phyloP scores from a whole-genome alignment of 139 green algal species.

The Chlorella sp. region DNA sequence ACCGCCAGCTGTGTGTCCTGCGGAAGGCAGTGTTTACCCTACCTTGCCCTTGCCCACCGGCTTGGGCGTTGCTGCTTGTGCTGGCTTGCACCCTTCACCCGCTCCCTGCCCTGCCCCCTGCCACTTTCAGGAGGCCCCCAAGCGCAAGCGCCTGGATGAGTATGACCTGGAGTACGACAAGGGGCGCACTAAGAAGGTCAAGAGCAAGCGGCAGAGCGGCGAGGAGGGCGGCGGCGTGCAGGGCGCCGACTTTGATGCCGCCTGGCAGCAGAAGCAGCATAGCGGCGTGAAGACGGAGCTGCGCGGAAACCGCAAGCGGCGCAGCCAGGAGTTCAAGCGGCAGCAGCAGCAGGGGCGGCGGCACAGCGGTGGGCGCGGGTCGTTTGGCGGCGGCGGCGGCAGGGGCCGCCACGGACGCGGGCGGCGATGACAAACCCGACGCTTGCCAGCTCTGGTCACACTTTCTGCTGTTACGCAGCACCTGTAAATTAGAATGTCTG shows the following conservation, averaged over 20 bases:
- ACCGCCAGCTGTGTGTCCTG: too few species aligned
- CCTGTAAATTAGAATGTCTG: too few species aligned
- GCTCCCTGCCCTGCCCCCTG: too few species aligned
- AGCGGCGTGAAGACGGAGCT: slow-evolving; percentile 26
- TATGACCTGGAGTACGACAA: slow-evolving; percentile 65
- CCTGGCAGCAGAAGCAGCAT: slow-evolving; percentile 34
- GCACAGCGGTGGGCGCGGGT: background rate
- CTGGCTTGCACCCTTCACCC: background rate
- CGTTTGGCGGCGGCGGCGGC: background rate
- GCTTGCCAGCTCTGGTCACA: too few species aligned
- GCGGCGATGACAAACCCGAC: too few species aligned
- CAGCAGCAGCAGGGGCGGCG: slow-evolving; percentile 11
- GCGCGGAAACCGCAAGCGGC: slow-evolving; percentile 24
- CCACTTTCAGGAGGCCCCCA: background rate
- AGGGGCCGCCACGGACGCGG: too few species aligned
- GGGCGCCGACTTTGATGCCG: slow-evolving; percentile 8
- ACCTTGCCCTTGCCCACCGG: background rate
- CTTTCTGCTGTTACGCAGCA: too few species aligned
- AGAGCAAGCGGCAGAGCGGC: background rate
- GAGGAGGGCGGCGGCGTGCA: background rate
- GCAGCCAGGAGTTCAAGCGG: slow-evolving; percentile 7
- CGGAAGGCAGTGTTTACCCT: too few species aligned
- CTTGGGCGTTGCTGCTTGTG: too few species aligned
- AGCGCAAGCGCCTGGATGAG: slow-evolving; percentile 42
- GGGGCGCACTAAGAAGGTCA: slow-evolving; percentile 57